These are phyloP conservation scores for Actinomortierella wolfii DNA, from an alignment of 371 early-diverging fungal species.

Conservation along the genomic window DNA sequence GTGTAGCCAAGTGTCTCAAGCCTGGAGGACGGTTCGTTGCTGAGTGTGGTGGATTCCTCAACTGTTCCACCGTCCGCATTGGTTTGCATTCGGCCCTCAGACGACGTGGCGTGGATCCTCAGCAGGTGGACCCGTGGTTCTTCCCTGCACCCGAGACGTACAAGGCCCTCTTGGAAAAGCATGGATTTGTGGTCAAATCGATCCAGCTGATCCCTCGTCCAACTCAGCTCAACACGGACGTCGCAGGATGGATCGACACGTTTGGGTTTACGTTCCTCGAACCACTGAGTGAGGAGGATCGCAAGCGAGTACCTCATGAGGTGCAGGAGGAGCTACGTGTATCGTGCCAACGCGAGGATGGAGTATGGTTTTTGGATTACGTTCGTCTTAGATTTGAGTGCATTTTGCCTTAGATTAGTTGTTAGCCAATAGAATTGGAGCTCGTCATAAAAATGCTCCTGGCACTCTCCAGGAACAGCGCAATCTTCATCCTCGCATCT, in stretches of 20 bases:
- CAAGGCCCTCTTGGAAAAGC: slow-evolving; percentile 52
- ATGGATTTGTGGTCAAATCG: slow-evolving; percentile 57
- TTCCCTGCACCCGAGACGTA: slow-evolving; percentile 67
- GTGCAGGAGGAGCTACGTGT: slow-evolving; percentile 55
- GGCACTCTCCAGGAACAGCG: too few species aligned
- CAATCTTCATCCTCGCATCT: too few species aligned
- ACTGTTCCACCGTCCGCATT: slow-evolving; percentile 50
- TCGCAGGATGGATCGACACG: slow-evolving; percentile 72
- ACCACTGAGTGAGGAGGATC: slow-evolving; percentile 50
- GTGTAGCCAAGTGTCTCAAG: slow-evolving; percentile 59
- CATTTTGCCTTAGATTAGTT: slow-evolving; percentile 4
- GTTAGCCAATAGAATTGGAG: too few species aligned
- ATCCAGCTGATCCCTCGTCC: slow-evolving; percentile 59
- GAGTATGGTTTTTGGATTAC: slow-evolving; percentile 65
- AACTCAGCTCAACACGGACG: slow-evolving; percentile 59
- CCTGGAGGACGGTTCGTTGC: slow-evolving; percentile 65
- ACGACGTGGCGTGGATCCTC: slow-evolving; percentile 59
- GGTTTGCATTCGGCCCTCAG: slow-evolving; percentile 61
- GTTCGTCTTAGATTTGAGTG: slow-evolving; percentile 54
- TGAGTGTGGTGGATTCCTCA: slow-evolving; percentile 51
- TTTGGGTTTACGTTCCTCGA: slow-evolving; percentile 66
- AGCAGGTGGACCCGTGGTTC: slow-evolving; percentile 66
- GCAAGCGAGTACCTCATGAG: slow-evolving; percentile 49
- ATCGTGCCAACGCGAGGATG: slow-evolving; percentile 55
- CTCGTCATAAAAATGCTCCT: too few species aligned